Base-by-base conservation (phyloP, 257 asterid genomes). In the Penstemon davidsonii region DNA sequence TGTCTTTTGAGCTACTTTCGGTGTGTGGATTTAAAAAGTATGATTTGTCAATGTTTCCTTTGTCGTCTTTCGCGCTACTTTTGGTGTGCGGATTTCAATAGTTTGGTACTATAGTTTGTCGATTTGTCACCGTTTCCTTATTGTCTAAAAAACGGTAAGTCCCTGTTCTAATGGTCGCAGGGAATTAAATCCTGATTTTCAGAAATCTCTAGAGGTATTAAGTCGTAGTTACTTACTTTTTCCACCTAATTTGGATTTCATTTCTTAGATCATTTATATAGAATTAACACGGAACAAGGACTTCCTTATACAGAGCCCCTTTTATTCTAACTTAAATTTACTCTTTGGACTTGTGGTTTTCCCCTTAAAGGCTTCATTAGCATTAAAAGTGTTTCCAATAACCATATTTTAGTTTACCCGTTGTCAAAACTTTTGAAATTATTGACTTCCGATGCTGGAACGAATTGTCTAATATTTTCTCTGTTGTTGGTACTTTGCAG, bases 71-170 rank as follows among this genome's bases (percentile, higher is more conserved):
- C 13, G 42, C 59, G 55, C 54, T 54, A 75, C 13, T n/a, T 7
- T 38, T 51, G 45, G 42, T 51, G 4, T 11, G 37, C 13, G 1
- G 51, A 67, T 39, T 66, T 65, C n/a, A 61, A 46, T 55, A 60
- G 60, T 60, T 63, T 13, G 58, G 70, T 78, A 68, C 65, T 66
- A 69, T 4, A 8, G 56, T 67, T 70, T 76, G 75, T 76, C 58
- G 8, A 12, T 55, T 73, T 72, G 10, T 40, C 9, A 12, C 51
- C 1, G 8, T 12, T 39, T 19, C 40, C 37, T 60, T 47, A 19
- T 51, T 44, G 5, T 46, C 11, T 46, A 46, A 46, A 3, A 7
- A 46, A 46, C 12, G 2, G 7, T 9, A 46, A 12, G 11, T 46
- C 11, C 8, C 8, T 46, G 7, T 6, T 46, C 12, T 46, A 46